Conservation (phyloP, 208 protist species). For the Trypanosomatidae sp. region DNA sequence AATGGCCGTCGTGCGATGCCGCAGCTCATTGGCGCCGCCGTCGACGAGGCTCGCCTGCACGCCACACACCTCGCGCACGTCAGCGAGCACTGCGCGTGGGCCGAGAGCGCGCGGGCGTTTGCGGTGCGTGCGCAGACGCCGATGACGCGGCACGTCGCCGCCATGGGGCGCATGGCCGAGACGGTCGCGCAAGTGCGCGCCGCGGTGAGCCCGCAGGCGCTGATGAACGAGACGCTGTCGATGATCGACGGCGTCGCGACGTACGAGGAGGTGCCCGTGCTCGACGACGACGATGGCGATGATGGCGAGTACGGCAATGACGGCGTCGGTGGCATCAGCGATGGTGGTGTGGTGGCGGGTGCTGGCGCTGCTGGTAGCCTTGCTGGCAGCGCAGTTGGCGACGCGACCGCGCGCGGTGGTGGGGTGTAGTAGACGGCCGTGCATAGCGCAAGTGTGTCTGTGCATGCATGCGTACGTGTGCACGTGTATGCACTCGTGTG, state of each 20-base stretch:
- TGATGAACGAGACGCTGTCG: constrained; percentile 72
- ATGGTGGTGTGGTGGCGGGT: no score
- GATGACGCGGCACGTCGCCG: constrained; percentile 66
- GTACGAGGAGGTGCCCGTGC: constrained; percentile 67
- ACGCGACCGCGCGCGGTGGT: no score
- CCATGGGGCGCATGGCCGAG: constrained; percentile 81
- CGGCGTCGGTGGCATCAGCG: no score
- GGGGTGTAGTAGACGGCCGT: no score
- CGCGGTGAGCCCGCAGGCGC: constrained; percentile 30
- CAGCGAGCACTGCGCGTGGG: constrained; percentile 73
- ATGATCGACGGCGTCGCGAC: constrained; percentile 62
- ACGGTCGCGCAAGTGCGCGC: constrained; percentile 66
- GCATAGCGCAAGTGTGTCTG: no score
- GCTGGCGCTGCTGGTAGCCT: neutral
- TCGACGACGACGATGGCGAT: constrained; percentile 40
- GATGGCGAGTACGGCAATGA: neutral
- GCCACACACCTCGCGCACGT: constrained; percentile 59
- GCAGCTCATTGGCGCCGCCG: constrained; percentile 57
- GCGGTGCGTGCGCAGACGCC: constrained; percentile 78
- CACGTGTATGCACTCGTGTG: no score
- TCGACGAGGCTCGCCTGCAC: constrained; percentile 28
- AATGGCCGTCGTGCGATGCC: constrained; percentile 77
- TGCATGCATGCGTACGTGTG: no score
- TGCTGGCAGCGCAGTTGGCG: no score
- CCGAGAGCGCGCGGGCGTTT: constrained; percentile 52